Percentiles rank a stretch among this genome's conserved stretches.
Conservation (phyloP, 257 asterid species). For the Datura wrightii region DNA sequence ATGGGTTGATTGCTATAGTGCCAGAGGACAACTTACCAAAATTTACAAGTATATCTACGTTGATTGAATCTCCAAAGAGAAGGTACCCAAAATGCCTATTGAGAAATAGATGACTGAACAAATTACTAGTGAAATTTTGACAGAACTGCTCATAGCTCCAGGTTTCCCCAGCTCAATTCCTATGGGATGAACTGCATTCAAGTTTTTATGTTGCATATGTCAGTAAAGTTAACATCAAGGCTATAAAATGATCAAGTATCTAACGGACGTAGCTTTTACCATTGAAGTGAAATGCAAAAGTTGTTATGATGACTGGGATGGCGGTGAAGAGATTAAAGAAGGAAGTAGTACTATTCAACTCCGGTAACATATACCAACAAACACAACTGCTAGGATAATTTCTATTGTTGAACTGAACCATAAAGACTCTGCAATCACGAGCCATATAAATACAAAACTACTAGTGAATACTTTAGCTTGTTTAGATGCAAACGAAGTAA, state of each 20-base stretch:
- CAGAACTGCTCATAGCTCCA: slow-evolving; percentile 68
- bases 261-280: not conserved
- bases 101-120: slow-evolving; percentile 73
- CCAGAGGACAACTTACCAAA: slow-evolving; percentile 58
- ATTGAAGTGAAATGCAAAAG: slow-evolving; percentile 31
- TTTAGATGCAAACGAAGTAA: not conserved
- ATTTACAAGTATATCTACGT: slow-evolving; percentile 89
- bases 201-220: not conserved
- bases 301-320: slow-evolving; percentile 77
- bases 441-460: not conserved
- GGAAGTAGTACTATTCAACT: not conserved
- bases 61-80: slow-evolving; percentile 83
- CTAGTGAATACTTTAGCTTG: not conserved
- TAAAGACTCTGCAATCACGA: slow-evolving; percentile 67
- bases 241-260: not conserved
- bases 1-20: slow-evolving; percentile 51
- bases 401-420: slow-evolving; percentile 74
- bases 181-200: slow-evolving; percentile 80
- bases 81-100: slow-evolving; percentile 91
- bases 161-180: slow-evolving; percentile 87
- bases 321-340: slow-evolving; percentile 22
- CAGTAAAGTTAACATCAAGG: not conserved
- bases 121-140: slow-evolving; percentile 67
- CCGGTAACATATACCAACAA: slow-evolving; percentile 72
- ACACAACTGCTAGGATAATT: slow-evolving; percentile 55